Evolutionary conservation across 768 basidiomycete genomes (phyloP).

Genomic region (Exsudoporus frostii): DNA sequence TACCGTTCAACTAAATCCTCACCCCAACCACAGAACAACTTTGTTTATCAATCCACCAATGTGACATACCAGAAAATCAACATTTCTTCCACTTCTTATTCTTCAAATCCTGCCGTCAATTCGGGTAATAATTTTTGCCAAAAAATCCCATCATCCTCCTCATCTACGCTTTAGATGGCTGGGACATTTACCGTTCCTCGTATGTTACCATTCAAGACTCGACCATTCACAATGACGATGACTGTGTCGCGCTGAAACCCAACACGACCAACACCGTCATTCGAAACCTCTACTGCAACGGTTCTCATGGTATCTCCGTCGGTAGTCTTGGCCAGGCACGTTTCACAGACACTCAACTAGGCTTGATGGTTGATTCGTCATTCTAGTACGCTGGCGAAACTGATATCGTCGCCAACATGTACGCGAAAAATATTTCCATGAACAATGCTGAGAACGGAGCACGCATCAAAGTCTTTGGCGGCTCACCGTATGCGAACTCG

Average conservation of each 20-base stretch:
- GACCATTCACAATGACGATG: conserved; percentile 41
- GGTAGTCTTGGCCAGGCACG: conserved; percentile 44
- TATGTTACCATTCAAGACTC: conserved; percentile 35
- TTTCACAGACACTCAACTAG: not conserved
- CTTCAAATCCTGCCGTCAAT: conserved; percentile 33
- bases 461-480: conserved; percentile 52
- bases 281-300: conserved; percentile 41
- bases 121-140: conserved; percentile 22
- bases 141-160: not conserved
- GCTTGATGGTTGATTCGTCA: not conserved
- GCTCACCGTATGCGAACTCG: conserved; percentile 36
- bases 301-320: conserved; percentile 42
- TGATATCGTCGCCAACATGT: conserved; percentile 45
- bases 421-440: conserved; percentile 42
- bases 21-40: conserved; percentile 26
- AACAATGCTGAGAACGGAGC: conserved; percentile 47
- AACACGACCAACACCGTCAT: conserved; percentile 40
- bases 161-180: conserved; percentile 34
- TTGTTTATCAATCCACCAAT: conserved; percentile 42
- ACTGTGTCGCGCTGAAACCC: conserved; percentile 32
- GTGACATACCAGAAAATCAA: conserved; percentile 41
- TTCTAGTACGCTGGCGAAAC: conserved; percentile 35
- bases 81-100: conserved; percentile 35
- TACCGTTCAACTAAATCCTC: not conserved
- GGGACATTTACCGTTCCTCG: conserved; percentile 46